Evolutionary conservation across 2,329 filamentous ascomycete species (phyloP), one percentile per base, ranked within the genome.

Genomic region (Pseudogymnoascus pannorum): DNA sequence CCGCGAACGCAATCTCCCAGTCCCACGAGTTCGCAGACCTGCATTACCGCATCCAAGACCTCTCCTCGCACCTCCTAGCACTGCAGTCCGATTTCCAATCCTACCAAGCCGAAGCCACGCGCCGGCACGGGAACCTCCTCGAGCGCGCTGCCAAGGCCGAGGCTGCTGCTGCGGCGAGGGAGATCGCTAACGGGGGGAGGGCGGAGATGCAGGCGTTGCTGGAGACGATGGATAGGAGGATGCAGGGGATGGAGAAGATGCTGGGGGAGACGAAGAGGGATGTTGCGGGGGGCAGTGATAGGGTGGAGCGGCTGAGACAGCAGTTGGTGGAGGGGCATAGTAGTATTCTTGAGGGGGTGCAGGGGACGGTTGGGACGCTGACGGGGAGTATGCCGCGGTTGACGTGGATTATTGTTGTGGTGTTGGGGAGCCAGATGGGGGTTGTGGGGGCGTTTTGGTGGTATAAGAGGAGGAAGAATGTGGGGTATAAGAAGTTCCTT

Each of bases 1-100:
- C 72, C 22, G 70, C 70, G 2, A 75, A 68, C 64, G 73, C 75
- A 71, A 75, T 65, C 72, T 77, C 69, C 68, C 74, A 78, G 1
- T 75, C 77, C 38, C 74, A 79, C 60, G 91, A 96, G 73, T 93
- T 97, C 71, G 81, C 82, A 33, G 92, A 97, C 72, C 81, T 97
- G 12, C 88, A 96, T 78, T 88, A 88, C 77, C 88, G 92, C 31
- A 78, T 97, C 16, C 91, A 92, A 73, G 80, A 78, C 67, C 79
- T 91, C 62, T 85, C 85, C 73, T 86, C 91, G 74, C 86, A 88
- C 69, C 76, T 91, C 42, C 79, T 80, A 18, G 81, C 80, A 66
- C 78, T 91, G 61, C 85, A 84, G 73, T 80, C 79, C 42, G 76
- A 84, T 61, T 74, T 87, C 40, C 77, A 80, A 9, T 73, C 77